A percentile compares a stretch with the other conserved stretches of the same genome.
These are phyloP conservation scores for Pythium monospermum DNA, from an alignment of 352 stramenopile species.

Conservation along the genomic window DNA sequence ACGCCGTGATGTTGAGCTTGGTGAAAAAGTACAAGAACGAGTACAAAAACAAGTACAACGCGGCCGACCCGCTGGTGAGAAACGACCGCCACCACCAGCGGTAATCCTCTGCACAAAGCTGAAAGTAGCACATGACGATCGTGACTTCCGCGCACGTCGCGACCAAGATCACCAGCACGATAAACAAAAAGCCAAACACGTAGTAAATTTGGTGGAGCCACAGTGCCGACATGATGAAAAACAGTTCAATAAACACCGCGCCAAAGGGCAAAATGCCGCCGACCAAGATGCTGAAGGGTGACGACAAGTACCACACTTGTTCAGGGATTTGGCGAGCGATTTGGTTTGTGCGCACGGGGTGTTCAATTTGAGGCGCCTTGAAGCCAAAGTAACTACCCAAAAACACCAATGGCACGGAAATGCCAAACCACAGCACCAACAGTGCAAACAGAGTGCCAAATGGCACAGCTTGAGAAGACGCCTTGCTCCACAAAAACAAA, in stretches of 20 bases:
- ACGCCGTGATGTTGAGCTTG: slow-evolving; percentile 96
- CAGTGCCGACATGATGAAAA: slow-evolving; percentile 99
- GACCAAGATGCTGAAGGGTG: slow-evolving; percentile 92
- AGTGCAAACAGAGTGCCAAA: slow-evolving; percentile 97
- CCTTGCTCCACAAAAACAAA: slow-evolving; percentile 90
- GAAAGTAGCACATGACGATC: slow-evolving; percentile 99
- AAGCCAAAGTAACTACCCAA: slow-evolving; percentile 97
- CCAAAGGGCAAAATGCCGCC: slow-evolving; percentile 99
- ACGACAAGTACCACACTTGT: slow-evolving; percentile 95
- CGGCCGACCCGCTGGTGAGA: slow-evolving; percentile 93
- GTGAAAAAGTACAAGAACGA: slow-evolving; percentile 98
- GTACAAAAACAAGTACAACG: slow-evolving; percentile 99
- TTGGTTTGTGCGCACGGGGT: slow-evolving; percentile 89
- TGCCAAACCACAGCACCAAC: slow-evolving; percentile 97
- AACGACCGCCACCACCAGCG: slow-evolving; percentile 98
- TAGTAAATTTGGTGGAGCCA: slow-evolving; percentile 99
- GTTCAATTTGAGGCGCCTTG: slow-evolving; percentile 79
- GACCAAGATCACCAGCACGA: slow-evolving; percentile 97
- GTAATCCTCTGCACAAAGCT: slow-evolving; percentile 99
- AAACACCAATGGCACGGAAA: slow-evolving; percentile 98
- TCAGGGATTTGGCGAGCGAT: slow-evolving; percentile 90
- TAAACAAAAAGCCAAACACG: slow-evolving; percentile 99
- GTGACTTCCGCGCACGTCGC: slow-evolving; percentile 98
- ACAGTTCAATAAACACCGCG: slow-evolving; percentile 99
- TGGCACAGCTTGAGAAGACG: slow-evolving; percentile 86